Evolutionary conservation across 78 protist genomes (phyloP).

Genomic region (Dictyostelium brefeldianum): DNA sequence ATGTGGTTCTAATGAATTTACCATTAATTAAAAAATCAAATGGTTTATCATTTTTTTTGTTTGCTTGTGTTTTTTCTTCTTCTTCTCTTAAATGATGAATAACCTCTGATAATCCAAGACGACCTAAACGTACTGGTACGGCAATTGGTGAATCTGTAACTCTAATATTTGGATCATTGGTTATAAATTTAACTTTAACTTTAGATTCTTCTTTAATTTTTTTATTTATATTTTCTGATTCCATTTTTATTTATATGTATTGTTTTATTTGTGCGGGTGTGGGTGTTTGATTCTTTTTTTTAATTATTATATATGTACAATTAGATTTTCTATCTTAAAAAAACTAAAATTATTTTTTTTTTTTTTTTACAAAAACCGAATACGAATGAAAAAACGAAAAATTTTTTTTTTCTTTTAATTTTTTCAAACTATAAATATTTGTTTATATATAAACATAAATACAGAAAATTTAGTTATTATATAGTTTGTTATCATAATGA

Average conservation of each 20-base stretch:
- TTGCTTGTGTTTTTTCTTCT: too few species aligned
- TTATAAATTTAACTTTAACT: slow-evolving; percentile 68
- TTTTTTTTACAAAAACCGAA: background rate
- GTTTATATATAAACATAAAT: too few species aligned
- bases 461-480: too few species aligned
- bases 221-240: background rate
- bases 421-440: too few species aligned
- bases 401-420: background rate
- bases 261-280: background rate
- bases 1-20: slow-evolving; percentile 82
- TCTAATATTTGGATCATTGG: slow-evolving; percentile 54
- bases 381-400: background rate
- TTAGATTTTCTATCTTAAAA: background rate
- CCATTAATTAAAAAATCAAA: slow-evolving; percentile 86
- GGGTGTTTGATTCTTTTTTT: background rate
- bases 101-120: slow-evolving; percentile 87
- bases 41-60: slow-evolving; percentile 29
- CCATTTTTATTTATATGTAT: slow-evolving; percentile 7
- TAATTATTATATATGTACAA: background rate
- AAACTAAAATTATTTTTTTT: background rate
- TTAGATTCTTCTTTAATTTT: slow-evolving; percentile 45
- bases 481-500: too few species aligned
- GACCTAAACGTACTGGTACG: slow-evolving; percentile 82
- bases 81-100: slow-evolving; percentile 72
- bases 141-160: slow-evolving; percentile 84